Evolutionary conservation across 306 rosid genomes (phyloP).

Genomic region (Hippophae rhamnoides): DNA sequence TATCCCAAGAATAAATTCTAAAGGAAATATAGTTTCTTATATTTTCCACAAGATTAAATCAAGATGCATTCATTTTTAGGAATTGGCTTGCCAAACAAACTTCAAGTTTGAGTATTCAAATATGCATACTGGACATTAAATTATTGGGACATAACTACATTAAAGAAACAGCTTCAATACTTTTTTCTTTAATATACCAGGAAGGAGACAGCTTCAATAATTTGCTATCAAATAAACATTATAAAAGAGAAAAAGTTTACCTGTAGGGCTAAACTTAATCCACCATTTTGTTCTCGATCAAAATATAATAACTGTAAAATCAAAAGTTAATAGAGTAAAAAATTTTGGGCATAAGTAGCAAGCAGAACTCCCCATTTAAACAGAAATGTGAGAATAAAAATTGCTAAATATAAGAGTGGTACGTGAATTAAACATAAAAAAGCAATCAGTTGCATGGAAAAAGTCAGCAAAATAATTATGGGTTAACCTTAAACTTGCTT

Average conservation of each 20-base stretch:
- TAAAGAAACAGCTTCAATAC: too few relatives aligned
- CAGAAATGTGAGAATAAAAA: not conserved
- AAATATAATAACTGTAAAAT: slow-evolving; percentile 62
- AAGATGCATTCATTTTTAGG: too few relatives aligned
- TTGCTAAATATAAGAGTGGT: not conserved
- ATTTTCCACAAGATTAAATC: too few relatives aligned
- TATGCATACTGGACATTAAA: too few relatives aligned
- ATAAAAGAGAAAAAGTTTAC: slow-evolving; percentile 27
- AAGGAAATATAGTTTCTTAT: too few relatives aligned
- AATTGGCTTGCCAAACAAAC: too few relatives aligned
- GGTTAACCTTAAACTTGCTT: slow-evolving; percentile 93
- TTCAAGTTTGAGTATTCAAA: too few relatives aligned
- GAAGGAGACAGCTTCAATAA: not conserved
- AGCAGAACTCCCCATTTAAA: not conserved
- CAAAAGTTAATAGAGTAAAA: slow-evolving; percentile 7
- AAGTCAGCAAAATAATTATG: not conserved
- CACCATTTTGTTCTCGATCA: slow-evolving; percentile 76
- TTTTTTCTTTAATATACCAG: too few relatives aligned
- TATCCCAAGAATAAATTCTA: too few relatives aligned
- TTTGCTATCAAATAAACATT: not conserved
- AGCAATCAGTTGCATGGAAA: not conserved
- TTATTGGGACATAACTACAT: too few relatives aligned
- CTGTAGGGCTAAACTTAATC: slow-evolving; percentile 92
- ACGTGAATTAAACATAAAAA: not conserved
- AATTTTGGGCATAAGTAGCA: not conserved